Evolutionary conservation across 306 rosid genomes (phyloP).

Genomic region (Oxytropis ochrocephala): DNA sequence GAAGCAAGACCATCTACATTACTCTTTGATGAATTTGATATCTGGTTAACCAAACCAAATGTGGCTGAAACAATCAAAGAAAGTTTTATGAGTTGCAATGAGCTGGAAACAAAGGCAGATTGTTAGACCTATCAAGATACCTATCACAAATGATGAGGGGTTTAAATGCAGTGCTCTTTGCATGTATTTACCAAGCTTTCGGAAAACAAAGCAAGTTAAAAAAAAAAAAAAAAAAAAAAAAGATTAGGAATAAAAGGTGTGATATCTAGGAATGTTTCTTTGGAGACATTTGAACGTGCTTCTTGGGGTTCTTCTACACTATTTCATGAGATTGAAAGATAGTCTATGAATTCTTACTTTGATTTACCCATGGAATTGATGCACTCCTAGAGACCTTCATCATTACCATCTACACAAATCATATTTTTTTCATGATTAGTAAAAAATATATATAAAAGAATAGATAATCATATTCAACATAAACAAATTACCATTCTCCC

Average conservation of each 20-base stretch:
- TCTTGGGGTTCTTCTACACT: constrained; percentile 66
- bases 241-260: constrained; percentile 21
- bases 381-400: too few relatives aligned
- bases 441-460: too few relatives aligned
- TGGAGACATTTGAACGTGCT: constrained; percentile 81
- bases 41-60: constrained; percentile 37
- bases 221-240: constrained; percentile 29
- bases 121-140: too few relatives aligned
- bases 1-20: constrained; percentile 35
- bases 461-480: too few relatives aligned
- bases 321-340: constrained; percentile 34
- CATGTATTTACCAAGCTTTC: constrained; percentile 53
- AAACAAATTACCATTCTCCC: too few relatives aligned
- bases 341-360: constrained; percentile 40
- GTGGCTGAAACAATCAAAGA: background rate
- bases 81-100: background rate
- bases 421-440: too few relatives aligned
- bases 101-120: background rate
- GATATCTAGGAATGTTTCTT: constrained; percentile 55
- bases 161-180: constrained; percentile 69
- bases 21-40: constrained; percentile 51
- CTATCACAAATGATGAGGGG: too few relatives aligned
- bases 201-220: constrained; percentile 48
- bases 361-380: constrained; percentile 80
- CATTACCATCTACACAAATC: too few relatives aligned